Base-by-base conservation (phyloP, 352 stramenopile genomes). In the Globisporangium solare region DNA sequence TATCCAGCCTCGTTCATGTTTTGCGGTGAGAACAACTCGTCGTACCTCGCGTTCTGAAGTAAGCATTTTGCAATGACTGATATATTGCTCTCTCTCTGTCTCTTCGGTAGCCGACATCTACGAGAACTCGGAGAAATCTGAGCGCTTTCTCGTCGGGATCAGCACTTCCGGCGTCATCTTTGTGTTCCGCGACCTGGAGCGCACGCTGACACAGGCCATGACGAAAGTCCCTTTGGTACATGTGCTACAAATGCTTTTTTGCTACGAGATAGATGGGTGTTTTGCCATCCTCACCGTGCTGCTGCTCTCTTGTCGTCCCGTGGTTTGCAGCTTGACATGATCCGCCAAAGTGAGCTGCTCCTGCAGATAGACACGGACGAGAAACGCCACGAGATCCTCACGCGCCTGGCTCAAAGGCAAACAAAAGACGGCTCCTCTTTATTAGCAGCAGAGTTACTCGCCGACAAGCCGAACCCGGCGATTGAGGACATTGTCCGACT, bases 141-240 rank as follows among this genome's bases (percentile, higher is more conserved):
- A 84, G 49, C 73, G 71, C 1, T 63, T 79, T 0, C 68, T 92
- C 20, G 65, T 90, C 0, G 64, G 60, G 2, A 76, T 92, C 54
- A 89, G 76, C 54, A 90, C 83, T 10, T 86, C 74, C 10, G 83
- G 83, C 6, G 64, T 70, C 14, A 59, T 90, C 70, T 82, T 84
- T 22, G 67, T 89, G 20, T 92, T 83, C 49, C 68, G 71, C 12
- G 70, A 71, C 21, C 48, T 92, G 5, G 47, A 70, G 13, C 54
- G 71, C 24, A 84, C 73, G 2, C 61, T 92, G 0, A 55, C 64
- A 32, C 70, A 71, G n/a, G 74, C 71, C 2, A 27, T 91, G 13
- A 57, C 73, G 6, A 53, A 56, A 18, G 64, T 67, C 6, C 67
- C 74, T 51, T 64, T 89, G 59, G 81, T 89, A 65, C 47, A 58